Evolutionary conservation across 1,284 basidiomycete species (phyloP), one percentile per base, ranked within the genome.

Genomic region (Mycosarcoma mackinlayi): DNA sequence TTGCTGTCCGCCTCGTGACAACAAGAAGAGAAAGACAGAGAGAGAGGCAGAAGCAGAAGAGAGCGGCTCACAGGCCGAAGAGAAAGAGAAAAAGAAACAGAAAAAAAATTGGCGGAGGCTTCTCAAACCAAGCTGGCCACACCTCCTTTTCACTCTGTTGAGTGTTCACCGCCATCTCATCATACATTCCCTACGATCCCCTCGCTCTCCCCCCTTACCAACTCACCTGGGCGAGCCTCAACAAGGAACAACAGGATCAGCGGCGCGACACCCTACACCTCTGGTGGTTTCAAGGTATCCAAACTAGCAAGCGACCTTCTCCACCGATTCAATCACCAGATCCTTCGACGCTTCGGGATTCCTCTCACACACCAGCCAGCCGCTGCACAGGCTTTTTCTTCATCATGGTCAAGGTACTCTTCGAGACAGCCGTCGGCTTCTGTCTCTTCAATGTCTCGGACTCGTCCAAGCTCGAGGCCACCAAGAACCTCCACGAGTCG

Each of bases 391-490:
- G 31, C 51, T 31, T 19, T 6, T 35, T 18, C 10, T n/a, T 52
- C 71, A 73, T 11, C 30, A 81, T 81, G 79, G 79, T 81, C 62
- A 73, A 80, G 65, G 79, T 81, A n/a, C 75, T 81, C 48, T 81
- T 81, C 57, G 79, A 81, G 77, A 81, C 79, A 11, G 78, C 79
- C 40, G 79, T 81, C 34, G 93, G 95, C 84, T 98, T 94, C 87
- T 94, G 93, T 86, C 91, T 98, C 58, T 98, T 98, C 89, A 96
- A 96, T 85, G 88, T 97, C 73, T 90, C 91, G 60, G 92, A 95
- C 85, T 87, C 92, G 61, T 91, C 91, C 73, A 96, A 94, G 86
- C 87, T 95, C 52, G 50, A 72, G 56, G 88, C 91, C 79, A 90
- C 89, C 74, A 89, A 90, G 65, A 89, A 97, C 84, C 85, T 98